Evolutionary conservation across 768 basidiomycete genomes (phyloP), one percentile per base, ranked within the genome.

Genomic region (Serendipita vermifera): DNA sequence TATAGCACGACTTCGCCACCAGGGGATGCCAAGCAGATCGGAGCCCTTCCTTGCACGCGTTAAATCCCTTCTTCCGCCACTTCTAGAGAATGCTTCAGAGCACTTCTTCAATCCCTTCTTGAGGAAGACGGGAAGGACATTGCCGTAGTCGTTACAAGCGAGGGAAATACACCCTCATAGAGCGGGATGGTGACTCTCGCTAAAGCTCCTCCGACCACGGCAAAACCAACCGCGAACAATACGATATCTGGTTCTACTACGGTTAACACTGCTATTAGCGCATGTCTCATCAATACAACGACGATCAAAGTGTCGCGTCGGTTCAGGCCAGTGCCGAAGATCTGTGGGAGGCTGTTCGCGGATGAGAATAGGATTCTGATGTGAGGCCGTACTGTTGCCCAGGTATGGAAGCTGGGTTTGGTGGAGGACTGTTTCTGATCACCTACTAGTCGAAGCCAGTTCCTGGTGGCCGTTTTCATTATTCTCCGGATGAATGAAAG

Each of bases 41-140:
- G 76, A 40, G 72, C 78, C 31, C 68, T 91, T n/a, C 22, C 79
- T 77, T 62, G 64, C 72, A 17, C 73, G 87, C 54, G 83, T 83
- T 20, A 82, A 78, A 62, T 70, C 77, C 29, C 74, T 77, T 46
- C 75, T 93, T 48, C 84, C 87, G 27, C 62, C 75, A 2, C 77
- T 81, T n/a, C 76, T 94, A 54, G 82, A 88, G 71, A 74, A 46
- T 87, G 87, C 68, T 79, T 94, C 65, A 73, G 82, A 33, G 73
- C 79, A 56, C 87, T 97, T 71, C 86, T 90, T 0, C 70, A 69
- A 36, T 84, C 81, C 29, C 76, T 96, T 57, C 71, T 91, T 59
- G 86, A 91, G 26, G 81, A 80, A 6, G 88, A 97, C 66, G 90
- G 90, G 32, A 86, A 75, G 67, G 87, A 91, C 68, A 73, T 87